phyloP scores from a whole-genome alignment of 108 stramenopile species.

The Cylindrotheca fusiformis region DNA sequence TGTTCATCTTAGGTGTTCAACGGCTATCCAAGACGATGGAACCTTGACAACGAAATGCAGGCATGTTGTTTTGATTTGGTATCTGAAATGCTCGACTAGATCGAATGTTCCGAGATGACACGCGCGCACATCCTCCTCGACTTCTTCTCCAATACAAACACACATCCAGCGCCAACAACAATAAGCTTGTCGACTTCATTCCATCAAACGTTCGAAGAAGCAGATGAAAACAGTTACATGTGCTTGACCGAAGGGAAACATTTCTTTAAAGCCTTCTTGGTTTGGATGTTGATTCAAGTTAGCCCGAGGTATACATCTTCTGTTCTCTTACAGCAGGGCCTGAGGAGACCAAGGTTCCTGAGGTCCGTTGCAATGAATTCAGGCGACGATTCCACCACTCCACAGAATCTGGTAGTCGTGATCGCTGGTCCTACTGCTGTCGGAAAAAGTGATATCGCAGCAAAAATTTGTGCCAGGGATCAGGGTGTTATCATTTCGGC shows the following conservation, averaged over 20 bases:
- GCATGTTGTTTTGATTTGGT: too few species aligned
- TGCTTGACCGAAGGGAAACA: not conserved
- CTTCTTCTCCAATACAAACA: not conserved
- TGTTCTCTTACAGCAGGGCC: not conserved
- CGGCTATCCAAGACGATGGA: too few species aligned
- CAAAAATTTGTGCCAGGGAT: conserved; percentile 57
- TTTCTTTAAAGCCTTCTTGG: too few species aligned
- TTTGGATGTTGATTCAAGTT: too few species aligned
- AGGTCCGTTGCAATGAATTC: not conserved
- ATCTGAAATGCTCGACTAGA: too few species aligned
- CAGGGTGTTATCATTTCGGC: conserved; percentile 76
- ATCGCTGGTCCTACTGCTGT: conserved; percentile 91
- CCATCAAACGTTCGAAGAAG: not conserved
- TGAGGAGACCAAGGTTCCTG: not conserved
- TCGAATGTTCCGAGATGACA: too few species aligned
- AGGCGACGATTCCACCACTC: not conserved
- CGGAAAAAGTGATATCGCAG: conserved; percentile 89
- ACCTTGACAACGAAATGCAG: too few species aligned
- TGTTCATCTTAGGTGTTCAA: too few species aligned
- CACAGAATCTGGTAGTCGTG: conserved; percentile 53
- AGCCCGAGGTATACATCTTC: not conserved
- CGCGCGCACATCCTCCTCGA: not conserved
- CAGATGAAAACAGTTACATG: not conserved
- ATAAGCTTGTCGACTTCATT: not conserved
- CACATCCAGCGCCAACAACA: not conserved